phyloP scores from a whole-genome alignment of 139 green algal genomes.

The Picocystis salinarum region DNA sequence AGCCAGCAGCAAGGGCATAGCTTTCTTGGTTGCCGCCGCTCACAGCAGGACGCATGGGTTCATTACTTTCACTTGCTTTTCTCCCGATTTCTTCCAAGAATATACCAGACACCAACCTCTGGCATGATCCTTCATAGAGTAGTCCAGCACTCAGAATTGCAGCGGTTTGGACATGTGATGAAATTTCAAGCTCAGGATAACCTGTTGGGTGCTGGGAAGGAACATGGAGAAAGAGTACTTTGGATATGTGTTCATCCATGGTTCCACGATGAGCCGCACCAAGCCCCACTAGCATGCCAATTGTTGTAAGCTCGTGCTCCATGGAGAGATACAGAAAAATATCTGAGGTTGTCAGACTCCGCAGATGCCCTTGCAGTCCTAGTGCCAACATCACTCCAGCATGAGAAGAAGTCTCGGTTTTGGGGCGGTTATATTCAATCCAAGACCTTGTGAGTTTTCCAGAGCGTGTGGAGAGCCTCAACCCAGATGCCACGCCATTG shows the following conservation, averaged over 20 bases:
- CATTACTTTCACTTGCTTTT: conserved; percentile 16
- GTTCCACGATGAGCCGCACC: conserved; percentile 28
- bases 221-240: conserved; percentile 86
- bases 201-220: conserved; percentile 54
- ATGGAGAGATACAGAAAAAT: conserved; percentile 26
- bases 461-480: no score
- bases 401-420: conserved; percentile 48
- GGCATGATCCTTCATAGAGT: conserved; percentile 61
- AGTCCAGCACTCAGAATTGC: conserved; percentile 71
- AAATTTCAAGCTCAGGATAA: conserved; percentile 86
- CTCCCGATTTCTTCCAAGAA: conserved; percentile 75
- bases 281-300: conserved; percentile 71
- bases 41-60: neutral
- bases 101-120: conserved; percentile 69
- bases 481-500: conserved; percentile 66
- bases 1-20: conserved; percentile 69
- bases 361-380: conserved; percentile 49
- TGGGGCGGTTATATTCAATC: conserved; percentile 61
- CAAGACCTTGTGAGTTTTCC: conserved; percentile 43
- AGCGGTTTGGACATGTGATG: conserved; percentile 56
- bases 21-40: conserved; percentile 44
- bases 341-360: conserved; percentile 17
- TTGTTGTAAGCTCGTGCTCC: conserved; percentile 55
- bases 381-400: conserved; percentile 77
- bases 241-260: conserved; percentile 44